Percentiles rank a stretch among this genome's conserved stretches.
Evolutionary conservation across 2,329 filamentous ascomycete genomes (phyloP).

Genomic region (Colletotrichum chrysophilum): DNA sequence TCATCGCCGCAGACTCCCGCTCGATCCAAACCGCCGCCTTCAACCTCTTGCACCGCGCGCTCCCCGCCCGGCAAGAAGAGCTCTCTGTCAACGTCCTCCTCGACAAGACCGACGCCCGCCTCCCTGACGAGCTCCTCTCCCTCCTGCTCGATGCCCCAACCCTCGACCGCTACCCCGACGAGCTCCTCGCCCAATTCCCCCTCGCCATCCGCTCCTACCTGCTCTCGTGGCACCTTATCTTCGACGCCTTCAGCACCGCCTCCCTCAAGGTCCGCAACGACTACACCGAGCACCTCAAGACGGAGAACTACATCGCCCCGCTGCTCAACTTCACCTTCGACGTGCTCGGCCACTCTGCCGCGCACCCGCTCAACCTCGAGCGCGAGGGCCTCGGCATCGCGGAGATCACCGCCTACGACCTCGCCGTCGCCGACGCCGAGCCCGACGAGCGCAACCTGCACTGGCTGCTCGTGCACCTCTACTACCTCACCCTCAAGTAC

Average conservation of each 20-base stretch:
- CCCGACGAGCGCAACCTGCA: slow-evolving; percentile 76
- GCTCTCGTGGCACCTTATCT: slow-evolving; percentile 87
- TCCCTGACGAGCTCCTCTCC: slow-evolving; percentile 86
- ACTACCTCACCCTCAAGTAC: slow-evolving; percentile 80
- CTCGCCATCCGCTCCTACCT: slow-evolving; percentile 78
- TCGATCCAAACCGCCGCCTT: slow-evolving; percentile 83
- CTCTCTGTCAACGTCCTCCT: slow-evolving; percentile 79
- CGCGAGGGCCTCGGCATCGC: slow-evolving; percentile 65
- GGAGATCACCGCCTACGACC: slow-evolving; percentile 60
- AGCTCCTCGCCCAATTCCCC: slow-evolving; percentile 72
- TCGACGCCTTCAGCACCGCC: slow-evolving; percentile 80
- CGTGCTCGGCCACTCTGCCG: slow-evolving; percentile 79
- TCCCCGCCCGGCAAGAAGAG: slow-evolving; percentile 80
- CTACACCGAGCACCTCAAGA: slow-evolving; percentile 81
- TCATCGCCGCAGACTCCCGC: slow-evolving; percentile 77
- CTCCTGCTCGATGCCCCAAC: slow-evolving; percentile 81
- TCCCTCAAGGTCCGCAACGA: slow-evolving; percentile 83
- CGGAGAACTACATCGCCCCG: slow-evolving; percentile 69
- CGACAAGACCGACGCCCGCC: slow-evolving; percentile 71
- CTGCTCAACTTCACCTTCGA: slow-evolving; percentile 84
- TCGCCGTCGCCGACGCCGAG: slow-evolving; percentile 60
- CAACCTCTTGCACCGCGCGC: slow-evolving; percentile 77
- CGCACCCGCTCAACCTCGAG: slow-evolving; percentile 76
- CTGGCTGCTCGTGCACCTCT: slow-evolving; percentile 85
- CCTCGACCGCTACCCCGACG: slow-evolving; percentile 68